Conservation (phyloP, 805 yeast genomes). For the Ascoidea rubescens region DNA sequence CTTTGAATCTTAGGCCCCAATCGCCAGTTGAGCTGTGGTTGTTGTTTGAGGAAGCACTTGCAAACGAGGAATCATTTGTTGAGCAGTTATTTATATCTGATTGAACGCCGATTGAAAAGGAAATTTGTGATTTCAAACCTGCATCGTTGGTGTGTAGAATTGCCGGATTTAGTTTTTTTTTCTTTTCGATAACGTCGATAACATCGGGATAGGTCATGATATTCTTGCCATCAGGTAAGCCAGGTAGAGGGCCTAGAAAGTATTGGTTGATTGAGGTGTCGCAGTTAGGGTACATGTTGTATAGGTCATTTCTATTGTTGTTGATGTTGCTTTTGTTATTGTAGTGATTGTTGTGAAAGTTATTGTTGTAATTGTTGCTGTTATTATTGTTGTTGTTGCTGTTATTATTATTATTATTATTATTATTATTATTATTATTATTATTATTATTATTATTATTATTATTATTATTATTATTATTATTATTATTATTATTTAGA, state of each 20-base stretch:
- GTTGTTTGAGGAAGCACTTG: not conserved
- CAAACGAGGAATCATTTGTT: not conserved
- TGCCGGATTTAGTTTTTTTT: not conserved
- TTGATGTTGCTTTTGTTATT: not conserved
- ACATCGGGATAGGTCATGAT: conserved; percentile 46
- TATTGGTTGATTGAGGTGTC: conserved; percentile 55
- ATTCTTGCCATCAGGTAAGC: conserved; percentile 22
- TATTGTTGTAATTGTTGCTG: not conserved
- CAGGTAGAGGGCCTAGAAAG: conserved; percentile 36
- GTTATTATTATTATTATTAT: not conserved
- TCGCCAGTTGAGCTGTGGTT: not conserved
- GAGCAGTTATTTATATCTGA: conserved; percentile 9
- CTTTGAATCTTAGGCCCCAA: conserved; percentile 33
- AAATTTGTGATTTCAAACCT: conserved; percentile 8
- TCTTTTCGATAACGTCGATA: conserved; percentile 13
- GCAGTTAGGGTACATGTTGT: conserved; percentile 27
- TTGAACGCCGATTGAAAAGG: conserved; percentile 17
- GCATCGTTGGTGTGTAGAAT: not conserved
- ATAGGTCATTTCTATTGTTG: conserved; percentile 5
- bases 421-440: not conserved
- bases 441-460: not conserved
- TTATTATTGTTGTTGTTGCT: conserved; percentile 8
- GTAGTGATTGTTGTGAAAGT: not conserved
- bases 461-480: not conserved
- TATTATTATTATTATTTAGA: not conserved